Base-by-base conservation (phyloP, 106 monocot genomes). In the Narthecium ossifragum region DNA sequence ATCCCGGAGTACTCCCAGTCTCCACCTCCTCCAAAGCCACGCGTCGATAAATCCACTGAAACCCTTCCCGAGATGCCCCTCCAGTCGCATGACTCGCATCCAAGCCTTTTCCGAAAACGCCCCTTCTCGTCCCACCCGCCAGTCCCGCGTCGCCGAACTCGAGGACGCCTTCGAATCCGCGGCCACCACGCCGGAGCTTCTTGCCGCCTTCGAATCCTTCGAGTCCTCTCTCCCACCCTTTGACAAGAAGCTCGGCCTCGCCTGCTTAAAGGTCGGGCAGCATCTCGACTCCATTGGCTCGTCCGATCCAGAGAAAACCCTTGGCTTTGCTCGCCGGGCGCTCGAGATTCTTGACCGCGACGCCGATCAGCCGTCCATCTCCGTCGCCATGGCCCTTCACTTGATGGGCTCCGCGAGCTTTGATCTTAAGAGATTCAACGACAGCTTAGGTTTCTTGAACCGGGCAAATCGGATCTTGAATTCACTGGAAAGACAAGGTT, bases 391-490 rank as follows among this genome's bases (percentile, higher is more conserved):
- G 74, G 69, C 85, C 0, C 80, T 85, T 5, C 75, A 66, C 33
- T 64, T 94, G 55, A 30, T 80, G 59, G 89, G 85, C 6, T 69
- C 72, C 22, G 75, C 80, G 24, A 51, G 67, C 33, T 76, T 52
- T 61, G 75, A 62, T 58, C 46, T 83, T 27, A 57, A 66, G 60
- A 70, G 67, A 59, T 78, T 74, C 47, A 61, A 61, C 31, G 89
- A 85, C 3, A 78, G 89, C 70, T 59, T 94, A 54, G 93, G 80
- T 24, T 83, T 81, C 34, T 55, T 89, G 53, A 72, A 70, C 64
- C 72, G 74, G 25, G 88, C 93, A 0, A 64, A 53, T 31, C 64
- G 78, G 59, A 80, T 85, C 48, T 57, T 86, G 0, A 57, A 50
- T 39, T 33, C 24, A 49, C 27, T 88, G 22, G 68, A 59, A 45